Evolutionary conservation across 164 flowering plant genomes (phyloP), one percentile per base, ranked within the genome.

Genomic region (Chloranthus sessilifolius): DNA sequence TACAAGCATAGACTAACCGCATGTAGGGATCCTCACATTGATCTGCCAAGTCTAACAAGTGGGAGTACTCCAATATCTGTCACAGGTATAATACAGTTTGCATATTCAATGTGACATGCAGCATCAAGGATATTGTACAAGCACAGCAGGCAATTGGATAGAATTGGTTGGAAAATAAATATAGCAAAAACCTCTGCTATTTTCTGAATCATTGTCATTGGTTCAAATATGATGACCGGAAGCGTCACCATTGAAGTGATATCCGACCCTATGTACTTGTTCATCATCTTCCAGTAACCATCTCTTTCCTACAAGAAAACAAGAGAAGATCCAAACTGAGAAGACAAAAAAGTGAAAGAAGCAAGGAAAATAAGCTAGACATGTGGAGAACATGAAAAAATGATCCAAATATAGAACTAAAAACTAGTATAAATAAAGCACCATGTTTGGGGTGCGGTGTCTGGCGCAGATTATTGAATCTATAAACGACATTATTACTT

Each of bases 161-260:
- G 36, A 37, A 17, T 20, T 28, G 8, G 21, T 16, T 21, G 26
- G 12, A 16, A 28, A 43, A 49, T 14, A 20, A 45, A 30, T 44
- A 40, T 15, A 29, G 21, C 3, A 64, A 74, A 63, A 28, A 83
- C 95, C 92, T 87, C 92, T 1, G 96, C 96, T 81, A 87, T 74
- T 71, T 72, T 87, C 76, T 87, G 96, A 57, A 87, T 64, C 89
- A 78, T 80, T 26, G 96, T 80, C 88, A 81, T 83, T 43, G 96
- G 96, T 67, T 87, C 96, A 74, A 78, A 87, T 49, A 87, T 87
- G 37, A 87, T 38, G 7, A 87, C 96, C 3, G 92, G 92, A 53
- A 87, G 96, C 23, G 96, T 80, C 57, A 87, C 92, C 92, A 87
- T 70, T 40, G 96, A 87, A 45, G 92, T 84, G 41, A 87, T 66